These are phyloP conservation scores for Gossypium bickii DNA, from an alignment of 345 rosid species.

Conservation along the genomic window DNA sequence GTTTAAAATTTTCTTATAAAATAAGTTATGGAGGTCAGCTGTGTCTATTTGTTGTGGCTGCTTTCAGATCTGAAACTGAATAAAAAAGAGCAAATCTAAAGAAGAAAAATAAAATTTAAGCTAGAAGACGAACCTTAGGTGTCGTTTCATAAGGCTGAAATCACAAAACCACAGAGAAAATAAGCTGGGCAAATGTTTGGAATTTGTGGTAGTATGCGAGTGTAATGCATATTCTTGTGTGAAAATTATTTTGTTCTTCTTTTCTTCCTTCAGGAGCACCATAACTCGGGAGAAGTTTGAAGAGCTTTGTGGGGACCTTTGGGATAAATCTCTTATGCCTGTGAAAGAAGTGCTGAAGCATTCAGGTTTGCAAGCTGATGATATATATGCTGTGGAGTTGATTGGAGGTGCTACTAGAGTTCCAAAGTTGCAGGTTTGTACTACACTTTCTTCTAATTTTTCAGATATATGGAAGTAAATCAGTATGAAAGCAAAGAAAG, in stretches of 20 bases:
- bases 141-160: not conserved
- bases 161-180: not conserved
- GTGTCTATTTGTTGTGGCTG: not conserved
- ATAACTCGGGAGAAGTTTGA: constrained; percentile 93
- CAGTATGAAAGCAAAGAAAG: not conserved
- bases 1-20: not conserved
- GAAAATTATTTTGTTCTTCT: constrained; percentile 7
- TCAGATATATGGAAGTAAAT: constrained; percentile 1
- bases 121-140: not conserved
- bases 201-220: not conserved
- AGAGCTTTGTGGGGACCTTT: constrained; percentile 87
- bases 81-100: not conserved
- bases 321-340: constrained; percentile 88
- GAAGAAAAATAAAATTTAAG: not conserved
- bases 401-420: constrained; percentile 99
- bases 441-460: constrained; percentile 12
- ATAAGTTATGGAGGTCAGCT: not conserved
- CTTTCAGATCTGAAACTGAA: not conserved
- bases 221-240: constrained; percentile 2
- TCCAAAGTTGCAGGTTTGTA: constrained; percentile 93
- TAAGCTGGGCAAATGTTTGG: not conserved
- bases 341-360: constrained; percentile 66
- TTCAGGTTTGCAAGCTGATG: constrained; percentile 74
- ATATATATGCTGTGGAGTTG: constrained; percentile 82
- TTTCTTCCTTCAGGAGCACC: constrained; percentile 61